Conservation (phyloP, 768 basidiomycete species). For the Trametes gibbosa region DNA sequence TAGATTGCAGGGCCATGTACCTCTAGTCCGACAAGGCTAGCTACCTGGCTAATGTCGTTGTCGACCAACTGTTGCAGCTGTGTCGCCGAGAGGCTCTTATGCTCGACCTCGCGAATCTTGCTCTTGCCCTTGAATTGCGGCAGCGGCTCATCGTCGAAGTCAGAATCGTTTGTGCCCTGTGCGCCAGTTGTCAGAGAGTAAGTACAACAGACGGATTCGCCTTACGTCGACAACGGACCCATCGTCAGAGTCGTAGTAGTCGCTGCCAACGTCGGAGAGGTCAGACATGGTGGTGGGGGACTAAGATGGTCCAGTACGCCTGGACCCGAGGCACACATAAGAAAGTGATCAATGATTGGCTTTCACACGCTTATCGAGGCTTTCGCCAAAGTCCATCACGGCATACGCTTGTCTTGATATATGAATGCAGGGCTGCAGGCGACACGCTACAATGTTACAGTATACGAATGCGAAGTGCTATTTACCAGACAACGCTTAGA, state of each 20-base stretch:
- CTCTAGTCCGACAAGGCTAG: constrained; percentile 30
- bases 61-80: constrained; percentile 25
- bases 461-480: no score
- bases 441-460: no score
- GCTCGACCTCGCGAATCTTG: constrained; percentile 20
- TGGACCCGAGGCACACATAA: no score
- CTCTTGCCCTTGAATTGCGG: constrained; percentile 26
- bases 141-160: constrained; percentile 19
- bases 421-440: no score
- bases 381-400: no score
- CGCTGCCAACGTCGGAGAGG: constrained; percentile 27
- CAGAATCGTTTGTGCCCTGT: constrained; percentile 26
- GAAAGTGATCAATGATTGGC: no score
- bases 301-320: no score
- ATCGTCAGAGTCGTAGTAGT: constrained; percentile 27
- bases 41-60: constrained; percentile 27
- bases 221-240: constrained; percentile 22
- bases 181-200: neutral
- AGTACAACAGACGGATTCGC: neutral
- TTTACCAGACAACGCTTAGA: neutral
- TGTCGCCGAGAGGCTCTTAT: constrained; percentile 23
- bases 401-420: no score
- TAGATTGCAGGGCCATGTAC: constrained; percentile 19
- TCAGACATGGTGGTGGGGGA: constrained; percentile 25
- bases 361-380: no score